Evolutionary conservation across 2,329 filamentous ascomycete species (phyloP), one percentile per base, ranked within the genome.

Genomic region (Cytospora mali): DNA sequence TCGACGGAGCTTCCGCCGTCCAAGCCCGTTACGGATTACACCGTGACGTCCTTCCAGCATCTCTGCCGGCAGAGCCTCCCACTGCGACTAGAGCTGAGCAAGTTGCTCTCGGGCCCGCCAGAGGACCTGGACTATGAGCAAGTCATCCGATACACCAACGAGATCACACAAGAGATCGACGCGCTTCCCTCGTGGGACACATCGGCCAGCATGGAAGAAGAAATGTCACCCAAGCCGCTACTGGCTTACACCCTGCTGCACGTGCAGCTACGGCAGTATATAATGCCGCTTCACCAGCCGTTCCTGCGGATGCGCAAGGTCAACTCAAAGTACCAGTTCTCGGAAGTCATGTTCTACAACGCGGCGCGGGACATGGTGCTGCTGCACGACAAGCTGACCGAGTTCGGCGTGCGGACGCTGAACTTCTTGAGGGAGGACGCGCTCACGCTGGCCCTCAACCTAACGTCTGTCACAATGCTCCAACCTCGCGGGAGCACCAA

Each of bases 301-400:
- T 87, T 84, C 70, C 76, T 88, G 31, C 85, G 84, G 69, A 78
- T 86, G 58, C 81, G 84, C 67, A 83, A 83, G 73, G 77, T 80
- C 65, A 84, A 86, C 72, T 84, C 84, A 61, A 84, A 84, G 67
- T 87, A 86, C 69, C 84, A 87, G 68, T 84, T 84, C 69, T 86
- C 84, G 1, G 84, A 87, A 67, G 84, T 86, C 62, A 81, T 87
- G 54, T 87, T 86, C 76, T 87, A 87, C 73, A 86, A 84, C 61
- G 83, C 84, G 0, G 84, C 84, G 1, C 79, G 84, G 35, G 84
- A 87, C 66, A 84, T 87, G 68, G 83, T 87, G 1, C 75, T 87
- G n/a, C 77, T 87, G 65, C 83, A 86, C 70, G 83, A 87, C 70
- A 84, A 83, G 68, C 79, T 87, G 33, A 82, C 82, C 62, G 81